A percentile compares a stretch with the other conserved stretches of the same genome.
These are phyloP conservation scores for Didymella exigua DNA, from an alignment of 2,329 filamentous ascomycete species.

Conservation along the genomic window DNA sequence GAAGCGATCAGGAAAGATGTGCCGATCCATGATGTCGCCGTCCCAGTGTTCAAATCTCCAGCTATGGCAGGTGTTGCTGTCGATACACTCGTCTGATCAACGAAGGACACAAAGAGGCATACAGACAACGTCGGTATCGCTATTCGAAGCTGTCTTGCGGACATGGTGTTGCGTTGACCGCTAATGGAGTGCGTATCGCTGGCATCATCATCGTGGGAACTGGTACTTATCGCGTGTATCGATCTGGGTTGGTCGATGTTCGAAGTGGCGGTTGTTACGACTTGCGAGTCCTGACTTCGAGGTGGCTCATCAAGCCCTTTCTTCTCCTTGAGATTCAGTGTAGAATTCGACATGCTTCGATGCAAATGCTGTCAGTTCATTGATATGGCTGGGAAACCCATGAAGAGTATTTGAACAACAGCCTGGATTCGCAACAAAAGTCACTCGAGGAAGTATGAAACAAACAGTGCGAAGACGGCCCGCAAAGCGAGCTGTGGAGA, in stretches of 20 bases:
- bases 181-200: conserved; percentile 22
- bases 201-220: not conserved
- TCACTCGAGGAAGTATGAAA: not conserved
- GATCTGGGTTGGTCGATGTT: not conserved
- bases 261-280: too few species aligned
- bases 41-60: conserved; percentile 27
- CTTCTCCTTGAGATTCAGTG: not conserved
- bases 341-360: not conserved
- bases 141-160: conserved; percentile 55
- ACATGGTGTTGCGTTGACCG: conserved; percentile 62
- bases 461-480: not conserved
- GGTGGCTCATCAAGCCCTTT: not conserved
- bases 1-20: conserved; percentile 35
- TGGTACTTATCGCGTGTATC: not conserved
- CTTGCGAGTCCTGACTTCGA: not conserved
- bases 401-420: not conserved
- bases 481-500: not conserved
- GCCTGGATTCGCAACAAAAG: not conserved
- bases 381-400: not conserved
- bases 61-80: conserved; percentile 49
- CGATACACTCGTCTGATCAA: conserved; percentile 60
- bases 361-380: not conserved
- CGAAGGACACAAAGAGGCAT: conserved; percentile 61
- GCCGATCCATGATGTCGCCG: conserved; percentile 32
- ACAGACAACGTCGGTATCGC: conserved; percentile 61